Conservation (phyloP, 495 filamentous ascomycete genomes). For the Daldinia bambusicola region DNA sequence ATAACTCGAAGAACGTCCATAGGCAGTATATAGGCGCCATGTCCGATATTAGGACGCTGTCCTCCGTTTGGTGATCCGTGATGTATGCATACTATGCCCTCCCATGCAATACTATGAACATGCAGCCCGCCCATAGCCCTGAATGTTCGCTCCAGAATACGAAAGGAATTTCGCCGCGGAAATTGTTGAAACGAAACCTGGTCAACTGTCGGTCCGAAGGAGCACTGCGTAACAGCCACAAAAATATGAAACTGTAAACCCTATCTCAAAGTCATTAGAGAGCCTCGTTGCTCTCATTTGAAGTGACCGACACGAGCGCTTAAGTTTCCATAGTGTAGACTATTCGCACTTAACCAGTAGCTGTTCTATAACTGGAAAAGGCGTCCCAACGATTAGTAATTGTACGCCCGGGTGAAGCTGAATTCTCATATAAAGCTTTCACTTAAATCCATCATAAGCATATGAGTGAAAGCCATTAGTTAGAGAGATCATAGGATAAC, state of each 20-base stretch:
- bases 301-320: neutral
- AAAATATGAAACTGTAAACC: constrained; percentile 12
- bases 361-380: constrained; percentile 2
- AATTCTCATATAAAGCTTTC: constrained; percentile 2
- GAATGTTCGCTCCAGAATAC: constrained; percentile 28
- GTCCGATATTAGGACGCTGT: constrained; percentile 1
- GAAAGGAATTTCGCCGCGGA: constrained; percentile 18
- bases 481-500: constrained; percentile 46
- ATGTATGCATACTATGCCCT: constrained; percentile 24
- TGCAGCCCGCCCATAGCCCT: constrained; percentile 25
- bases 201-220: neutral
- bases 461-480: neutral
- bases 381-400: neutral
- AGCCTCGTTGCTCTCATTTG: neutral
- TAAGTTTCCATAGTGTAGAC: neutral
- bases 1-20: constrained; percentile 9
- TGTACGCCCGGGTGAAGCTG: neutral
- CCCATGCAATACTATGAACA: constrained; percentile 35
- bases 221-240: constrained; percentile 1
- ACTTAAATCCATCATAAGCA: neutral
- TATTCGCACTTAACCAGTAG: neutral
- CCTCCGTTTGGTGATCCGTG: constrained; percentile 21
- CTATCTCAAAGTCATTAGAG: neutral
- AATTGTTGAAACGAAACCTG: constrained; percentile 17
- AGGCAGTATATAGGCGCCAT: neutral